Evolutionary conservation across 768 basidiomycete genomes (phyloP).

Genomic region (Kockovaella imperatae): DNA sequence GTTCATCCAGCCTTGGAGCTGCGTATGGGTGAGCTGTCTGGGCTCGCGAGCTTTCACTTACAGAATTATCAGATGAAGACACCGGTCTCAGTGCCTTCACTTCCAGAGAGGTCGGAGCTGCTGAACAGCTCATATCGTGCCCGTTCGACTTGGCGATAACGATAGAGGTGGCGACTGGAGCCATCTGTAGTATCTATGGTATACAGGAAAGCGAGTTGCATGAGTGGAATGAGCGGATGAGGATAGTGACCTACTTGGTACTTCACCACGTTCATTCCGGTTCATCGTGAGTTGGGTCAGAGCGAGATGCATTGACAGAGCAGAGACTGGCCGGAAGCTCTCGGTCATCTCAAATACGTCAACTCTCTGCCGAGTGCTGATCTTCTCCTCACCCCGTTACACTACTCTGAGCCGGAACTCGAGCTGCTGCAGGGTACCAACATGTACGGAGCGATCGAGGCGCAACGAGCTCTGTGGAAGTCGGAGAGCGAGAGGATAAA

Average conservation of each 20-base stretch:
- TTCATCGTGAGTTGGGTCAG: neutral
- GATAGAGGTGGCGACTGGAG: conserved; percentile 19
- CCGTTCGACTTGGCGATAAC: conserved; percentile 44
- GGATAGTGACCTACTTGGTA: conserved; percentile 35
- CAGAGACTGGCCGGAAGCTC: conserved; percentile 6
- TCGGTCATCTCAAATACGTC: conserved; percentile 55
- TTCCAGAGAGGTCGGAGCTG: conserved; percentile 11
- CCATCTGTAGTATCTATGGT: conserved; percentile 10
- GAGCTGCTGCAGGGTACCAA: conserved; percentile 69
- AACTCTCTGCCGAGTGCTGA: conserved; percentile 56
- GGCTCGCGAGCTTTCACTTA: too few relatives aligned
- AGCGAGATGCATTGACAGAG: neutral
- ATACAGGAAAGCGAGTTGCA: conserved; percentile 6
- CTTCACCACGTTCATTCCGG: too few relatives aligned
- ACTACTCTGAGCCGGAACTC: conserved; percentile 60
- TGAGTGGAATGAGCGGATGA: conserved; percentile 35
- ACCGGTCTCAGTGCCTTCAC: conserved; percentile 38
- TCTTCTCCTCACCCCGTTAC: conserved; percentile 62
- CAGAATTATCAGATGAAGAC: conserved; percentile 13
- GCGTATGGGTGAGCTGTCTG: too few relatives aligned
- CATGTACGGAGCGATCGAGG: conserved; percentile 64
- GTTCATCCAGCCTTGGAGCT: conserved; percentile 5
- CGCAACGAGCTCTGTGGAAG: conserved; percentile 58
- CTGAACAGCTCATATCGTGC: conserved; percentile 34
- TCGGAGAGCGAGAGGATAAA: conserved; percentile 58